Conservation (phyloP, 176 grass and related monocot species). For the Bolboschoenus planiculmis region DNA sequence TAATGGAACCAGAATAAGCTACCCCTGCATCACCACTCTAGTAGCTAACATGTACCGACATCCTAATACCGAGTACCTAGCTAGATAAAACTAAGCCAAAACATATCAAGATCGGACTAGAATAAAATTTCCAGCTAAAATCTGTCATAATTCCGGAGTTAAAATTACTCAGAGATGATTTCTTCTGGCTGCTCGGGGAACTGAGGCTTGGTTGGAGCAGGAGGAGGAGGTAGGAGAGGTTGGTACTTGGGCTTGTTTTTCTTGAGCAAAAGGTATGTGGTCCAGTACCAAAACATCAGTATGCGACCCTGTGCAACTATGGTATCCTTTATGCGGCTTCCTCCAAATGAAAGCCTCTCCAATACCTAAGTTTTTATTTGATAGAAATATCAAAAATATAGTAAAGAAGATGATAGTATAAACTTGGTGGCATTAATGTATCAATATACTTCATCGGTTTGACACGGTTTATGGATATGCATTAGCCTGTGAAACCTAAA, state of each 20-base stretch:
- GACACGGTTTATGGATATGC: too few relatives aligned
- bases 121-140: neutral
- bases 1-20: neutral
- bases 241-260: conserved; percentile 89
- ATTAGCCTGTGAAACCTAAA: neutral
- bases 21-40: neutral
- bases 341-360: conserved; percentile 77
- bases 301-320: conserved; percentile 71
- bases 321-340: conserved; percentile 49
- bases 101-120: neutral
- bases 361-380: conserved; percentile 38
- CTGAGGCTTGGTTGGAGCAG: conserved; percentile 1
- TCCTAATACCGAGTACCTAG: neutral
- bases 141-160: neutral
- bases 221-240: conserved; percentile 40
- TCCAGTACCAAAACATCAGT: conserved; percentile 87
- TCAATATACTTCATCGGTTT: neutral
- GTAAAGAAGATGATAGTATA: neutral
- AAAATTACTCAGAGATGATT: neutral
- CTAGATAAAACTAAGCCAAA: neutral
- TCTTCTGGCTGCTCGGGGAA: neutral
- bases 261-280: conserved; percentile 84
- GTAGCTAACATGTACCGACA: neutral
- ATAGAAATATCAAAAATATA: neutral
- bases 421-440: neutral